Base-by-base conservation (phyloP, 2,329 filamentous ascomycete species). In the Arthrobotrys conoides region DNA sequence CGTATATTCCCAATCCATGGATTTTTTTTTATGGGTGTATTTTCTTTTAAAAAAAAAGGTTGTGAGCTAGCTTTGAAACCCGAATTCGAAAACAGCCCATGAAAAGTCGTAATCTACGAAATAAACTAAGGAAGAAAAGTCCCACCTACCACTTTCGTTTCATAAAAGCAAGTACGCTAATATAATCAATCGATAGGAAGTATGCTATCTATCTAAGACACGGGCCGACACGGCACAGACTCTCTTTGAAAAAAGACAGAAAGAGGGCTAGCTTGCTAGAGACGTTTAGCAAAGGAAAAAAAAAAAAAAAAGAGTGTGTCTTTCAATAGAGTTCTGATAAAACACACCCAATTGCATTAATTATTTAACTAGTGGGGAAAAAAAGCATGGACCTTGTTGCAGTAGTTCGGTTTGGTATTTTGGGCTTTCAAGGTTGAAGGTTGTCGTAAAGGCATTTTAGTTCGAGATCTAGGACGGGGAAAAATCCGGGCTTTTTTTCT, bases 141-240 rank as follows among this genome's bases (percentile, higher is more conserved):
- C 36, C 3, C 6, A 30, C 27, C 6, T 30, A 30, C 27, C 6
- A 30, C n/a, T n/a, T n/a, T n/a, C n/a, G n/a, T n/a, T n/a, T n/a
- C n/a, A n/a, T n/a, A 41, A 22, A 24, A n/a, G 16, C 30, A 64
- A 38, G n/a, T n/a, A 12, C 5, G 27, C 16, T 65, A n/a, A n/a
- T n/a, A n/a, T n/a, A n/a, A 16, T 49, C 20, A 9, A 5, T 2
- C 38, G 44, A 65, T 65, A 65, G 22, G 16, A 22, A 49, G 16
- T 36, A 49, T 49, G 44, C n/a, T 65, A 33, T 65, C 44, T 65
- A 65, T 73, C 70, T 73, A 67, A 73, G 70, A 73, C 70, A 73
- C 70, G 70, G 70, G 49, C 70, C 70, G 70, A 67, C 70, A 67
- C 70, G 63, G 70, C 61, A 72, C 57, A 61, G 18, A n/a, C n/a